Evolutionary conservation across 108 stramenopile genomes (phyloP).

Genomic region (Bacterosira constricta): DNA sequence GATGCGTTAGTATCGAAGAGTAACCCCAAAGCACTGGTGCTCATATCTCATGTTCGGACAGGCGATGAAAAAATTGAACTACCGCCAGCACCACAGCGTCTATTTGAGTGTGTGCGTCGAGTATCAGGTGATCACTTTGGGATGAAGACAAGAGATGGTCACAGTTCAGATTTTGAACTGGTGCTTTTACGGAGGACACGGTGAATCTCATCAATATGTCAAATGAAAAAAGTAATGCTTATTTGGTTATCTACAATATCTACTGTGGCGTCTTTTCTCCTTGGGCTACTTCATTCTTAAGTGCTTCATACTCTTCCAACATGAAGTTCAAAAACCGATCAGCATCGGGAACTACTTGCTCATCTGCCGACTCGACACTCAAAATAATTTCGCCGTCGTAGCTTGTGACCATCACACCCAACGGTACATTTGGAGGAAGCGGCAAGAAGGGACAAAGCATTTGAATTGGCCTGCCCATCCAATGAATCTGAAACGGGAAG

Average conservation of each 20-base stretch:
- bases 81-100: not conserved
- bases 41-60: constrained; percentile 45
- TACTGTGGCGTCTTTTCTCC: no score
- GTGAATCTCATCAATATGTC: no score
- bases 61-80: constrained; percentile 29
- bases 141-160: constrained; percentile 50
- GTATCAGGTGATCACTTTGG: constrained; percentile 55
- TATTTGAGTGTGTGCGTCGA: constrained; percentile 46
- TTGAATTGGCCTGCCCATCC: constrained; percentile 8
- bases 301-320: constrained; percentile 33
- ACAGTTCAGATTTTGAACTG: constrained; percentile 56
- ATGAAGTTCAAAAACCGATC: constrained; percentile 29
- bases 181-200: constrained; percentile 21
- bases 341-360: constrained; percentile 25
- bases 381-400: constrained; percentile 11
- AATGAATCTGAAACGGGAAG: constrained; percentile 24
- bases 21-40: constrained; percentile 40
- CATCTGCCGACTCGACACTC: constrained; percentile 8
- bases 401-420: constrained; percentile 16
- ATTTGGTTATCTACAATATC: no score
- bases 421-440: constrained; percentile 28
- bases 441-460: constrained; percentile 29
- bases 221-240: no score
- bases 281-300: constrained; percentile 5
- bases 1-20: constrained; percentile 37